A percentile compares a stretch with the other conserved stretches of the same genome.
These are phyloP conservation scores for Wickerhamiella hasegawae DNA, from an alignment of 805 yeast genomes.

Conservation along the genomic window DNA sequence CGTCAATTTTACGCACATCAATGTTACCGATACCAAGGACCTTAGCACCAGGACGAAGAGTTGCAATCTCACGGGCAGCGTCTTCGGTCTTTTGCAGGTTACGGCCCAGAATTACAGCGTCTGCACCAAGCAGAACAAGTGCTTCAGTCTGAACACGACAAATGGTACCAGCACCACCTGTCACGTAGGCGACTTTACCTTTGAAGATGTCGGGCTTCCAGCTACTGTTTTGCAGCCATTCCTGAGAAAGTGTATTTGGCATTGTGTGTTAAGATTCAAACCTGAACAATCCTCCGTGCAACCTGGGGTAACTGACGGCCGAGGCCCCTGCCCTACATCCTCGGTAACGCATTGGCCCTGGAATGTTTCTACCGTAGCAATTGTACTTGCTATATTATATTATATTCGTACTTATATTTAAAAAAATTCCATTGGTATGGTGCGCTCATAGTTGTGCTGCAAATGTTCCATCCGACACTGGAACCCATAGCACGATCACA, in stretches of 20 bases:
- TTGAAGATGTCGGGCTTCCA: constrained; percentile 50
- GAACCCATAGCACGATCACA: too few relatives aligned
- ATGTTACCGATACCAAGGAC: constrained; percentile 58
- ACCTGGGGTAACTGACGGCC: too few relatives aligned
- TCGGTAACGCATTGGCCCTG: too few relatives aligned
- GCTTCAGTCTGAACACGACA: constrained; percentile 85
- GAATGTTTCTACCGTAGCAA: too few relatives aligned
- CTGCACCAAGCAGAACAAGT: constrained; percentile 64
- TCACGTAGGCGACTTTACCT: constrained; percentile 76
- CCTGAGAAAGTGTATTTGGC: constrained; percentile 16
- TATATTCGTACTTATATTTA: too few relatives aligned
- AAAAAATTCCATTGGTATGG: too few relatives aligned
- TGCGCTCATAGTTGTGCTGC: too few relatives aligned
- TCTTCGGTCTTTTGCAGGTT: constrained; percentile 44
- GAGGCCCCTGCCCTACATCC: too few relatives aligned
- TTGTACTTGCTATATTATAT: too few relatives aligned
- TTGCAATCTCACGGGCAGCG: constrained; percentile 53
- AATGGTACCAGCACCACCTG: constrained; percentile 94
- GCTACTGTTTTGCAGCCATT: constrained; percentile 15
- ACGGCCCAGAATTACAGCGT: constrained; percentile 77
- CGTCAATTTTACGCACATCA: constrained; percentile 60
- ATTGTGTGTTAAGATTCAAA: too few relatives aligned
- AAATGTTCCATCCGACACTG: too few relatives aligned
- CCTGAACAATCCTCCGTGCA: too few relatives aligned
- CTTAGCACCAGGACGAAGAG: constrained; percentile 40